Evolutionary conservation across 1,284 basidiomycete genomes (phyloP).

Genomic region (Mycena sp.): DNA sequence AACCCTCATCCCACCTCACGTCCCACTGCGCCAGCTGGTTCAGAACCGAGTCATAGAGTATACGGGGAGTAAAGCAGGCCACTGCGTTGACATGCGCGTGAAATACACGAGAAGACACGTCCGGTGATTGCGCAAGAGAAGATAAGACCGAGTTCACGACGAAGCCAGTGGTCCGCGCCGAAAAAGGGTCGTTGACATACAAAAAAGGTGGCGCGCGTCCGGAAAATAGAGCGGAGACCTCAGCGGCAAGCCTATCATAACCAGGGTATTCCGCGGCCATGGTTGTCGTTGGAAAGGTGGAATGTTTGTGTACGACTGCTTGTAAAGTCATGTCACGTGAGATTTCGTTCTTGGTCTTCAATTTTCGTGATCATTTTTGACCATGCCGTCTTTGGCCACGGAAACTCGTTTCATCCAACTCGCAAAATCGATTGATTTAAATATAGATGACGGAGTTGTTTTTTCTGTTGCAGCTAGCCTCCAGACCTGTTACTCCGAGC

Average conservation of each 20-base stretch:
- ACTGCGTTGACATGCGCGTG: slow-evolving; percentile 67
- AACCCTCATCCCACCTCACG: slow-evolving; percentile 67
- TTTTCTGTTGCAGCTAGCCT: no score
- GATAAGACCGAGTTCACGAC: slow-evolving; percentile 53
- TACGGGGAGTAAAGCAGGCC: slow-evolving; percentile 69
- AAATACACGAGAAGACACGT: slow-evolving; percentile 38
- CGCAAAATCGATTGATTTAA: no score
- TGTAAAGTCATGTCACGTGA: no score
- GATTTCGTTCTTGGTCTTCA: no score
- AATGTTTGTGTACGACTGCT: no score
- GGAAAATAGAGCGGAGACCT: slow-evolving; percentile 60
- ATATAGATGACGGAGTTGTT: no score
- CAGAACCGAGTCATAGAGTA: slow-evolving; percentile 76
- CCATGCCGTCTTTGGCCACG: no score
- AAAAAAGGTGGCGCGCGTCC: slow-evolving; percentile 72
- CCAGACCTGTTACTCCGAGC: no score
- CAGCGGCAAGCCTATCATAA: slow-evolving; percentile 40
- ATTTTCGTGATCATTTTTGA: no score
- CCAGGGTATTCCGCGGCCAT: slow-evolving; percentile 28
- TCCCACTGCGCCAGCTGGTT: slow-evolving; percentile 66
- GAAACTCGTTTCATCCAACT: no score
- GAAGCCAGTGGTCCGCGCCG: slow-evolving; percentile 53
- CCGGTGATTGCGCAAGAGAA: slow-evolving; percentile 28
- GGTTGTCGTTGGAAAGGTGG: no score
- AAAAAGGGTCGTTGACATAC: slow-evolving; percentile 72